Percentiles rank a stretch among this genome's conserved stretches.
These are phyloP conservation scores for Meripilus lineatus DNA, from an alignment of 1,284 basidiomycete species.

Conservation along the genomic window DNA sequence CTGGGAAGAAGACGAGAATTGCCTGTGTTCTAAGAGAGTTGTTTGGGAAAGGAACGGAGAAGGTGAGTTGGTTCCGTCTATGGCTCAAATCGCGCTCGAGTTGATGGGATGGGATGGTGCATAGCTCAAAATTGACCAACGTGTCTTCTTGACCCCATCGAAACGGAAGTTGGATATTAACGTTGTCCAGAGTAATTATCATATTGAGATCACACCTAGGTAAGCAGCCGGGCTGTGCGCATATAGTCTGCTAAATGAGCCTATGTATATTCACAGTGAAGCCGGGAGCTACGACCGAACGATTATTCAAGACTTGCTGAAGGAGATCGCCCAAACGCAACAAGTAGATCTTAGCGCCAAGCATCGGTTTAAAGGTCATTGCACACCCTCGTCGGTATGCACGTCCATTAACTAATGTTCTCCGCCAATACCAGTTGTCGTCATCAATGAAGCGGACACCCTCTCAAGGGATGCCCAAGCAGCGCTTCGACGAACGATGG, in stretches of 20 bases:
- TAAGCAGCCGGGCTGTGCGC: conserved; percentile 28
- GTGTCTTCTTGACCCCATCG: conserved; percentile 93
- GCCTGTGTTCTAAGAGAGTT: conserved; percentile 85
- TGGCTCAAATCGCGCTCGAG: not conserved
- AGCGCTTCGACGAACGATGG: conserved; percentile 96
- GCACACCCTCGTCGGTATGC: not conserved
- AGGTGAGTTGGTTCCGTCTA: conserved; percentile 44
- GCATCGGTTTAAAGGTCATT: conserved; percentile 91
- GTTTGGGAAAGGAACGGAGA: conserved; percentile 91
- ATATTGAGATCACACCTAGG: conserved; percentile 98
- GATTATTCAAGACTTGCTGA: conserved; percentile 95
- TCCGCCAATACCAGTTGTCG: conserved; percentile 66
- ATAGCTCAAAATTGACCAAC: conserved; percentile 97
- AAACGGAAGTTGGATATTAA: conserved; percentile 96
- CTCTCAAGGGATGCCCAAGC: conserved; percentile 96
- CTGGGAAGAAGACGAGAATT: conserved; percentile 98
- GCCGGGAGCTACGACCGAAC: conserved; percentile 95
- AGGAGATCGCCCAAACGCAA: conserved; percentile 99
- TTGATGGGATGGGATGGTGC: not conserved
- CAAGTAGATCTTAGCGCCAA: conserved; percentile 95
- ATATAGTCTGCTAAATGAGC: not conserved
- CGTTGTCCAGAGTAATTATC: conserved; percentile 95
- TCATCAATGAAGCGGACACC: conserved; percentile 97
- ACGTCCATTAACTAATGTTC: not conserved
- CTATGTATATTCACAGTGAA: conserved; percentile 54